These are phyloP conservation scores for Fraxinus baroniana DNA, from an alignment of 305 asterid genomes.

Conservation along the genomic window DNA sequence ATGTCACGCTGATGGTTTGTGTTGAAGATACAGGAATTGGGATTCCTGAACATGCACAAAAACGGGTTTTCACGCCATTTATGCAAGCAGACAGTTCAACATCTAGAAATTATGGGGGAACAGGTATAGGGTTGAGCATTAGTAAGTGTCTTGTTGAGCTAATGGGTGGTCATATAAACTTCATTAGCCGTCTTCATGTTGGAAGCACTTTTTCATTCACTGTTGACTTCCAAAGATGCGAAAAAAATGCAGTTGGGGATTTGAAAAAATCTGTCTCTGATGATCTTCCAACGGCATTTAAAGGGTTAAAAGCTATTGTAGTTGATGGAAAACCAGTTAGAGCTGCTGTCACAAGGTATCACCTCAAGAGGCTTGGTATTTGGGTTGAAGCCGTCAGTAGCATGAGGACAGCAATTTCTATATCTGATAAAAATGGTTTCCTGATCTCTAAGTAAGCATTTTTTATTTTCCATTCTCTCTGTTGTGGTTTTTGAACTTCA, in stretches of 20 bases:
- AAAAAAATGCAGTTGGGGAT: constrained; percentile 37
- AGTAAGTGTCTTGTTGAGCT: constrained; percentile 88
- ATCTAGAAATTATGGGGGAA: constrained; percentile 88
- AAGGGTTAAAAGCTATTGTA: constrained; percentile 66
- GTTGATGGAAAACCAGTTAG: constrained; percentile 78
- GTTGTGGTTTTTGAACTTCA: not conserved
- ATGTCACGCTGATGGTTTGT: constrained; percentile 55
- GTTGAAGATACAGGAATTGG: constrained; percentile 97
- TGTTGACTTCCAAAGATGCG: constrained; percentile 51
- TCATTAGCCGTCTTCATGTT: constrained; percentile 69
- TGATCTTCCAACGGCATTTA: constrained; percentile 58
- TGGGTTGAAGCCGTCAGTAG: constrained; percentile 53
- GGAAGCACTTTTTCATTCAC: constrained; percentile 91
- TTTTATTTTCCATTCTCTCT: constrained; percentile 13
- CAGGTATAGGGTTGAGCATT: constrained; percentile 92
- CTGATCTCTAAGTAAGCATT: constrained; percentile 50
- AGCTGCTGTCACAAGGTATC: constrained; percentile 76
- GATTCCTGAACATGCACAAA: constrained; percentile 69
- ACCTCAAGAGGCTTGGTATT: constrained; percentile 79
- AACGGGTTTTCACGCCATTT: constrained; percentile 79
- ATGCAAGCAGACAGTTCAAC: constrained; percentile 99
- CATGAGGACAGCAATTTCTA: constrained; percentile 43
- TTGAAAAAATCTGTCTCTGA: constrained; percentile 47
- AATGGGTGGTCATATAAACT: constrained; percentile 84
- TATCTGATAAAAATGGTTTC: constrained; percentile 40